Conservation (phyloP, 495 filamentous ascomycete species). For the Glonium stellatum region DNA sequence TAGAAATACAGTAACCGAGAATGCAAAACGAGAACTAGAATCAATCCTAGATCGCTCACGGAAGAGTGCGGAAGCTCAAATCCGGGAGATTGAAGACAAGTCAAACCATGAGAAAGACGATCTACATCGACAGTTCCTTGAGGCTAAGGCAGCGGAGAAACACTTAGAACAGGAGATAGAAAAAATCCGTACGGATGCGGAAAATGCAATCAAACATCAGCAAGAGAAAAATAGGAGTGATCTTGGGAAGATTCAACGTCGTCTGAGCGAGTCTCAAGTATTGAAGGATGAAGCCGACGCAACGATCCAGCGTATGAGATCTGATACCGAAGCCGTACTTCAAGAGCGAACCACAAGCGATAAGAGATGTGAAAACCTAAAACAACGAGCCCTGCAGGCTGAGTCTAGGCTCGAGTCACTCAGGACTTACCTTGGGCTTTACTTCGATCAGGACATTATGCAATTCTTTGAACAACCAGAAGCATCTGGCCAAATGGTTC, state of each 20-base stretch:
- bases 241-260: neutral
- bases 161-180: constrained; percentile 1
- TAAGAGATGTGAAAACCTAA: neutral
- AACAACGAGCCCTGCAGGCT: neutral
- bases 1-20: constrained; percentile 1
- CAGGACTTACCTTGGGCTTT: neutral
- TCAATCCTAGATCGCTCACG: constrained; percentile 7
- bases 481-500: neutral
- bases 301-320: neutral
- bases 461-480: neutral
- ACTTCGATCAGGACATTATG: neutral
- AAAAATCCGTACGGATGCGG: neutral
- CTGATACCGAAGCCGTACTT: neutral
- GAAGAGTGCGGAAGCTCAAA: neutral
- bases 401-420: neutral
- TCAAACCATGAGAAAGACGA: constrained; percentile 3
- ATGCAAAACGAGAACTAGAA: constrained; percentile 9
- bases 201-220: neutral
- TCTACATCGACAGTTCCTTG: neutral
- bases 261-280: neutral
- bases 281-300: constrained; percentile 4
- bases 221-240: neutral
- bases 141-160: neutral
- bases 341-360: no score
- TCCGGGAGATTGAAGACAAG: constrained; percentile 5